Conservation (phyloP, 352 stramenopile species). For the Globisporangium nunn region DNA sequence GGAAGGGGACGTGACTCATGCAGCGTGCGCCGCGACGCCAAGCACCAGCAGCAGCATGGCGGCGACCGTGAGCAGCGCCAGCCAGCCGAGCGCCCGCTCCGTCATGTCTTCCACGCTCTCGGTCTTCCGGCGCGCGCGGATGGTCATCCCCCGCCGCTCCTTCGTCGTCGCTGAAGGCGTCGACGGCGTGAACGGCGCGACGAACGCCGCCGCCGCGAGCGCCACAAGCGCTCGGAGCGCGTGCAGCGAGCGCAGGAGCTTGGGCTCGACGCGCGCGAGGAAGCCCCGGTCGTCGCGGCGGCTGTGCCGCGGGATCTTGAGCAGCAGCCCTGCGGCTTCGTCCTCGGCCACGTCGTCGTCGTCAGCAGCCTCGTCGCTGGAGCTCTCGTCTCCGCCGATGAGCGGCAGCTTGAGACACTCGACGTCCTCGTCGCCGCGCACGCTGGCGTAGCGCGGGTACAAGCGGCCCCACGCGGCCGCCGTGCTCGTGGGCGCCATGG, state of each 20-base stretch:
- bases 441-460: conserved; percentile 14
- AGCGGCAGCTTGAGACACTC: conserved; percentile 33
- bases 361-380: conserved; percentile 1
- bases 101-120: conserved; percentile 34
- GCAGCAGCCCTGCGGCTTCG: conserved; percentile 11
- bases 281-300: background rate
- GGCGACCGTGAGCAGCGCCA: conserved; percentile 27
- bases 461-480: conserved; percentile 8
- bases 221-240: conserved; percentile 5
- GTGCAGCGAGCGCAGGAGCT: conserved; percentile 17
- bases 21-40: conserved; percentile 22
- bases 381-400: conserved; percentile 14
- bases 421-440: conserved; percentile 21
- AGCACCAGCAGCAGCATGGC: conserved; percentile 28
- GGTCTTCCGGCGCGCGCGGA: conserved; percentile 17
- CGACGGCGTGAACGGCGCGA: conserved; percentile 2
- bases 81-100: conserved; percentile 23
- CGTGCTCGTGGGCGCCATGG: background rate
- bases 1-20: background rate
- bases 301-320: background rate
- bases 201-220: conserved; percentile 8
- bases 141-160: conserved; percentile 1
- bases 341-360: conserved; percentile 8
- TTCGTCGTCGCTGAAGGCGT: background rate
- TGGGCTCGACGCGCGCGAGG: conserved; percentile 18